Conservation (phyloP, 768 basidiomycete species). For the Pleurotus tuoliensis region DNA sequence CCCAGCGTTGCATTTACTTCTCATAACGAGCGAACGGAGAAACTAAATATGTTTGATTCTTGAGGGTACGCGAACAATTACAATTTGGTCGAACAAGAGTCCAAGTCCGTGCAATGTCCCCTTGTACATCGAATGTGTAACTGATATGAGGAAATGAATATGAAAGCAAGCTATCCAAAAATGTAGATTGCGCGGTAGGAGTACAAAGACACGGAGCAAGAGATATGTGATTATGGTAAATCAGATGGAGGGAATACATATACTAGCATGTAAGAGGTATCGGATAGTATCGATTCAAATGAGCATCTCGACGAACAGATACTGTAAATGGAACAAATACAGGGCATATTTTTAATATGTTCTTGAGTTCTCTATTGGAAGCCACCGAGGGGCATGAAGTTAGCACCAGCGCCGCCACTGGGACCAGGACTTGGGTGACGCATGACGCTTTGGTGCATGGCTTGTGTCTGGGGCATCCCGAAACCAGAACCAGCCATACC, state of each 20-base stretch:
- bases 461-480: slow-evolving; percentile 54
- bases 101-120: slow-evolving; percentile 7
- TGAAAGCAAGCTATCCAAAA: slow-evolving; percentile 1
- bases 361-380: slow-evolving; percentile 14
- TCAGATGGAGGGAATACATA: slow-evolving; percentile 12
- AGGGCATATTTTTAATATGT: too few relatives aligned
- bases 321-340: too few relatives aligned
- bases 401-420: slow-evolving; percentile 33
- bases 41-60: neutral
- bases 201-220: slow-evolving; percentile 7
- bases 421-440: slow-evolving; percentile 73
- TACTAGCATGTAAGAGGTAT: neutral
- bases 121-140: slow-evolving; percentile 2
- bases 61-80: neutral
- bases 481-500: slow-evolving; percentile 50
- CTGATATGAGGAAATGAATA: neutral
- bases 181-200: neutral
- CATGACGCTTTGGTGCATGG: slow-evolving; percentile 87
- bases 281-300: too few relatives aligned
- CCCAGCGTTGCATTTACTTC: too few relatives aligned
- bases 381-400: slow-evolving; percentile 38
- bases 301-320: too few relatives aligned
- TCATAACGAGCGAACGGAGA: too few relatives aligned
- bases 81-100: slow-evolving; percentile 2
- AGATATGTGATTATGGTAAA: slow-evolving; percentile 10